Conservation (phyloP, 2,329 filamentous ascomycete genomes). For the Colletotrichum theobromicola region DNA sequence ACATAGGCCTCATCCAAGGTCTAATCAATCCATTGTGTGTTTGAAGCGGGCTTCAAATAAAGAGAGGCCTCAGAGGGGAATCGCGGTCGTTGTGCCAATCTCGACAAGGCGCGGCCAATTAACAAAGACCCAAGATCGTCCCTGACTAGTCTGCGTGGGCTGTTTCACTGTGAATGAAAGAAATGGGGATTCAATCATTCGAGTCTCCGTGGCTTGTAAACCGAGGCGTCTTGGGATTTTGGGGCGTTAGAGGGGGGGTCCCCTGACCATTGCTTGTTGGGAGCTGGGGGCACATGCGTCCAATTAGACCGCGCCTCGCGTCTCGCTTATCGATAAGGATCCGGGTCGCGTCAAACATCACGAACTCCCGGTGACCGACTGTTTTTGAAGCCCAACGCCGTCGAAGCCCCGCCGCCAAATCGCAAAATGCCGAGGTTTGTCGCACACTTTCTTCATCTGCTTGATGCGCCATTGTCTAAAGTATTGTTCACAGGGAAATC, state of each 20-base stretch:
- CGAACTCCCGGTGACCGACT: background rate
- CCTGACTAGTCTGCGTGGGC: slow-evolving; percentile 9
- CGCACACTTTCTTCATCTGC: background rate
- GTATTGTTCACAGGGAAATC: slow-evolving; percentile 76
- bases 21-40: background rate
- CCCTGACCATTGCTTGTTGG: background rate
- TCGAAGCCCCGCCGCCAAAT: background rate
- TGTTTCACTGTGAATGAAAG: slow-evolving; percentile 18
- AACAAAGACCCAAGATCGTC: slow-evolving; percentile 1
- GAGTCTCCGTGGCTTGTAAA: background rate
- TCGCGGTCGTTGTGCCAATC: background rate
- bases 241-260: background rate
- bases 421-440: slow-evolving; percentile 22
- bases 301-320: slow-evolving; percentile 12
- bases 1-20: background rate
- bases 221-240: background rate
- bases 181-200: slow-evolving; percentile 6
- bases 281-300: background rate
- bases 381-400: slow-evolving; percentile 10
- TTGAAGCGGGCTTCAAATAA: background rate
- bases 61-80: background rate
- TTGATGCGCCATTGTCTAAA: background rate
- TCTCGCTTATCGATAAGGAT: slow-evolving; percentile 24
- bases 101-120: slow-evolving; percentile 1
- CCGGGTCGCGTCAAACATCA: slow-evolving; percentile 19